Evolutionary conservation across 306 rosid genomes (phyloP).

Genomic region (Luffa aegyptiaca): DNA sequence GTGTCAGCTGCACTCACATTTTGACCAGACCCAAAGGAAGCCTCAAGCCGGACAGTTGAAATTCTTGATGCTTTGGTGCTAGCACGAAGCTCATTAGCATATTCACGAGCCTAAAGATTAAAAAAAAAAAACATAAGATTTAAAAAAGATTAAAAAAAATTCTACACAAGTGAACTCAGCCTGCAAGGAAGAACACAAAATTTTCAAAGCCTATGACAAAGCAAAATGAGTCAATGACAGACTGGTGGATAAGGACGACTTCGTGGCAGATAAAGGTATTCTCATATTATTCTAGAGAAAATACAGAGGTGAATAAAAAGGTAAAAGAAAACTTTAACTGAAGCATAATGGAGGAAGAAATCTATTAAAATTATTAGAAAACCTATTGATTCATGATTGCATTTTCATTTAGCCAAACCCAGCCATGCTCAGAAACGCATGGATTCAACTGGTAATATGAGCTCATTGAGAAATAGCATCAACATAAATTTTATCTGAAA

Average conservation of each 20-base stretch:
- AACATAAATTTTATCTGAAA: background rate
- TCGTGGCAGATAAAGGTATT: background rate
- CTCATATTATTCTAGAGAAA: background rate
- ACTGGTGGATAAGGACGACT: background rate
- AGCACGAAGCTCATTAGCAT: constrained; percentile 93
- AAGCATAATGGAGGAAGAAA: background rate
- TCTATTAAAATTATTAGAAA: background rate
- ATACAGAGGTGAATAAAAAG: background rate
- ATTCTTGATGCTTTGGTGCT: constrained; percentile 56
- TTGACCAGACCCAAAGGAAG: constrained; percentile 56
- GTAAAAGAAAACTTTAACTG: background rate
- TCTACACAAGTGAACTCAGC: background rate
- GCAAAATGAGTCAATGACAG: background rate
- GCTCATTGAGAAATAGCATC: background rate
- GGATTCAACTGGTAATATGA: background rate
- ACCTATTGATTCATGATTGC: background rate
- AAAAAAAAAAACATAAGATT: background rate
- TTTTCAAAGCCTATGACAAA: background rate
- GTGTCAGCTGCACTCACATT: constrained; percentile 61
- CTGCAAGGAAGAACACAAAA: background rate
- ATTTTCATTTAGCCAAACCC: background rate
- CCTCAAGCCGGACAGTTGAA: constrained; percentile 69
- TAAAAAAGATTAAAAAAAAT: background rate
- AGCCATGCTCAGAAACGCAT: background rate
- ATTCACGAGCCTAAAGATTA: constrained; percentile 74